Evolutionary conservation across 2,329 filamentous ascomycete species (phyloP).

Genomic region (Sporothrix pallida): DNA sequence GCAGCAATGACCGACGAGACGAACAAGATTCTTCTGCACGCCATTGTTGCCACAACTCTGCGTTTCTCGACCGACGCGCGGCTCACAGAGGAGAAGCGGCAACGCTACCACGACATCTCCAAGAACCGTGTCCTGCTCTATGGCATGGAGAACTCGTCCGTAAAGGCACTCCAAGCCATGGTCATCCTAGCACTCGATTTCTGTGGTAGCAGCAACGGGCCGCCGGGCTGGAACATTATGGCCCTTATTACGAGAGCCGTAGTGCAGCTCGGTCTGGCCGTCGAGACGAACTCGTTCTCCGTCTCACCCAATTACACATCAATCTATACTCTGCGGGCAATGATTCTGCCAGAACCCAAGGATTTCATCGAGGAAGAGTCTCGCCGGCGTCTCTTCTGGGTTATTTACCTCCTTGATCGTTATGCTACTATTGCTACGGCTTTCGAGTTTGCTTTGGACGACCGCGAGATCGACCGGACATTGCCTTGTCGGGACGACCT

Average conservation of each 20-base stretch:
- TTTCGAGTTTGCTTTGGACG: conserved; percentile 87
- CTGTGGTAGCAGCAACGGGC: conserved; percentile 84
- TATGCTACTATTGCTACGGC: conserved; percentile 91
- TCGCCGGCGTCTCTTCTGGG: conserved; percentile 85
- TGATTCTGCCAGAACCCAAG: conserved; percentile 79
- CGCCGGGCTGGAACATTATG: conserved; percentile 89
- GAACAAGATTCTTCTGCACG: conserved; percentile 81
- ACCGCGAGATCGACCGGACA: conserved; percentile 86
- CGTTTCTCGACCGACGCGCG: conserved; percentile 80
- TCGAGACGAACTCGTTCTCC: conserved; percentile 79
- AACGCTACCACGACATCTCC: conserved; percentile 77
- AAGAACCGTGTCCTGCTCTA: conserved; percentile 88
- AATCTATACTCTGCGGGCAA: conserved; percentile 86
- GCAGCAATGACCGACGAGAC: conserved; percentile 76
- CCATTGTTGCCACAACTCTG: conserved; percentile 86
- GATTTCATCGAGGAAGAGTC: conserved; percentile 92
- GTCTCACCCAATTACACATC: conserved; percentile 80
- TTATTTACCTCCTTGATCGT: conserved; percentile 87
- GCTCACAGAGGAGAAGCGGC: conserved; percentile 73
- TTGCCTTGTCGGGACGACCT: conserved; percentile 87
- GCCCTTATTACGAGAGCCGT: conserved; percentile 87
- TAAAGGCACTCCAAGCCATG: conserved; percentile 84
- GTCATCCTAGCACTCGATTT: conserved; percentile 87
- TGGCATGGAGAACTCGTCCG: conserved; percentile 86
- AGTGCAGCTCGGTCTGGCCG: conserved; percentile 83